Evolutionary conservation across 208 protist species (phyloP).

Genomic region (Trypanosoma cruzi): DNA sequence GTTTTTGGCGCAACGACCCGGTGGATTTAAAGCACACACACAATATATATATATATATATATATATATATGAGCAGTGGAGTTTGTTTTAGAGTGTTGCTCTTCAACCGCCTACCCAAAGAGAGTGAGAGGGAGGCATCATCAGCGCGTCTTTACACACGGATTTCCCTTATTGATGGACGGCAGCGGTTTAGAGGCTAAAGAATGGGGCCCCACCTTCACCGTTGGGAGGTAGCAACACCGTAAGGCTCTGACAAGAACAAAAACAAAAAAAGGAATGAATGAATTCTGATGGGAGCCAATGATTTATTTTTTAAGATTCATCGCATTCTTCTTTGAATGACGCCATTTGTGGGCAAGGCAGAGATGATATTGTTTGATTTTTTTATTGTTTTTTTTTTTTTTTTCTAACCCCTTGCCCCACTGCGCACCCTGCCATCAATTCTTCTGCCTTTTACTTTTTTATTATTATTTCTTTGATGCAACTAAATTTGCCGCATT

Average conservation of each 20-base stretch:
- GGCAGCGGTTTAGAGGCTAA: background rate
- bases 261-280: no score
- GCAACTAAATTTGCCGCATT: slow-evolving; percentile 1
- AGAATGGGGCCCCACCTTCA: background rate
- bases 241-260: background rate
- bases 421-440: background rate
- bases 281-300: background rate
- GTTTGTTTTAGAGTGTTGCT: background rate
- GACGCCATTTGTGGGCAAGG: background rate
- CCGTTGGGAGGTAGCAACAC: background rate
- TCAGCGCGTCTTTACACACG: background rate
- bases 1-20: background rate
- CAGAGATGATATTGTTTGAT: background rate
- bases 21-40: background rate
- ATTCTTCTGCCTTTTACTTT: slow-evolving; percentile 5
- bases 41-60: background rate
- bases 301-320: background rate
- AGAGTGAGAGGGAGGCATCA: background rate
- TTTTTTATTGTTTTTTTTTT: background rate
- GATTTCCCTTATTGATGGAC: background rate
- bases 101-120: background rate
- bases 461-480: background rate
- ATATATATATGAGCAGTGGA: background rate
- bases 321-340: background rate
- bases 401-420: background rate